Conservation (phyloP, 2,329 filamentous ascomycete species). For the Neurospora sp. region DNA sequence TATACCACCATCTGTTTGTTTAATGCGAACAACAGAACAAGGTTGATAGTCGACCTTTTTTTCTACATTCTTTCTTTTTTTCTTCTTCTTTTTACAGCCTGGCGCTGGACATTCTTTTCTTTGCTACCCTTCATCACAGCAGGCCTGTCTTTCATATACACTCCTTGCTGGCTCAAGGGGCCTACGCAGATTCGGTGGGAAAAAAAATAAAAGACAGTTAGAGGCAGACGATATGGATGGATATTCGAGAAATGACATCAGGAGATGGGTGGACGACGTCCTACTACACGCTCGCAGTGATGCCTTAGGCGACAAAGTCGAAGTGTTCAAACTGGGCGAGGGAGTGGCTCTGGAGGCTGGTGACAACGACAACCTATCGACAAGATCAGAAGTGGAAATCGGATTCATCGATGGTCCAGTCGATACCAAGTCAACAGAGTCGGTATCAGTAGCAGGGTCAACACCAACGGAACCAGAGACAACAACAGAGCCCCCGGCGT, state of each 20-base stretch:
- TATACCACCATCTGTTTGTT: background rate
- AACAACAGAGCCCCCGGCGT: background rate
- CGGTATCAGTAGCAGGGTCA: background rate
- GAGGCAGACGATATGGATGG: background rate
- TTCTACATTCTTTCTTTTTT: background rate
- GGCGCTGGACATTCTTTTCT: background rate
- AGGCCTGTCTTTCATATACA: background rate
- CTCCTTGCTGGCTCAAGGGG: background rate
- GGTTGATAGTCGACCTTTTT: background rate
- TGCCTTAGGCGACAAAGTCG: background rate
- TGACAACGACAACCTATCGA: background rate
- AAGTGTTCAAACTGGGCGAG: background rate
- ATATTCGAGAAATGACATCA: background rate
- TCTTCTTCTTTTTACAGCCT: background rate
- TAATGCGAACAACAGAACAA: background rate
- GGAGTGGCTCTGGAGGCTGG: background rate
- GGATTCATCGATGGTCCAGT: background rate
- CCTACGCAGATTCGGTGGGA: background rate
- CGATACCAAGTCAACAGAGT: background rate
- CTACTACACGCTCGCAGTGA: background rate
- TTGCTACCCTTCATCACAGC: background rate
- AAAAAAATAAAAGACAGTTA: background rate
- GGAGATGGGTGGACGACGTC: background rate
- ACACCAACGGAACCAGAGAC: background rate
- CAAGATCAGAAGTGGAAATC: background rate